Conservation (phyloP, 1,284 basidiomycete genomes). For the Rhodofomes roseus region DNA sequence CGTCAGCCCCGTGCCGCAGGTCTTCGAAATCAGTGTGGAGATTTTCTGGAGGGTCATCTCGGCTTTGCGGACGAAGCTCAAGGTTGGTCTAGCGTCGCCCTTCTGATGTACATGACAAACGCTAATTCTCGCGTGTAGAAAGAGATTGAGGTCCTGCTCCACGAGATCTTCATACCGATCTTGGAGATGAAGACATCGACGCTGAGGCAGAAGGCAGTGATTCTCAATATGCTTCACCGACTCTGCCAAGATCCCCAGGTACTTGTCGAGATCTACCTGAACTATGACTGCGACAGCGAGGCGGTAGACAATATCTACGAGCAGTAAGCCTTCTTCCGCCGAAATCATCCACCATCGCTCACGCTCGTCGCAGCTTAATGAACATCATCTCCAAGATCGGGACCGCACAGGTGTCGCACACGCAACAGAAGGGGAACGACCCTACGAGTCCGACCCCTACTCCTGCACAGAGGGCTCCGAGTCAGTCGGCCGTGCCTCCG, state of each 20-base stretch:
- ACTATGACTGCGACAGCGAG: constrained; percentile 95
- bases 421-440: constrained; percentile 48
- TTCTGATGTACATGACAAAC: too few relatives aligned
- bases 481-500: constrained; percentile 47
- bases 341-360: not conserved
- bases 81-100: constrained; percentile 47
- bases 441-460: constrained; percentile 56
- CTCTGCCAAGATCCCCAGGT: constrained; percentile 95
- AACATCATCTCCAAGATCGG: constrained; percentile 92
- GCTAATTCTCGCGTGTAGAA: too few relatives aligned
- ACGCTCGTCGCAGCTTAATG: constrained; percentile 61
- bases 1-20: constrained; percentile 91
- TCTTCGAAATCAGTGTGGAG: constrained; percentile 97
- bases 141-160: constrained; percentile 97
- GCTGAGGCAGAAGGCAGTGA: constrained; percentile 89
- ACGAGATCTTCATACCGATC: constrained; percentile 99
- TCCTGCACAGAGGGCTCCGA: constrained; percentile 46
- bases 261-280: constrained; percentile 94
- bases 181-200: constrained; percentile 98
- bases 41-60: constrained; percentile 97
- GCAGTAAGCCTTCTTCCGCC: constrained; percentile 48
- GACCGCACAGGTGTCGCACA: constrained; percentile 56
- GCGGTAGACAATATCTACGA: constrained; percentile 96
- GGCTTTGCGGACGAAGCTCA: constrained; percentile 93
- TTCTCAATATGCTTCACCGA: constrained; percentile 82